phyloP scores from a whole-genome alignment of 805 yeast species.

The Cyberlindnera euphorbiiphila region DNA sequence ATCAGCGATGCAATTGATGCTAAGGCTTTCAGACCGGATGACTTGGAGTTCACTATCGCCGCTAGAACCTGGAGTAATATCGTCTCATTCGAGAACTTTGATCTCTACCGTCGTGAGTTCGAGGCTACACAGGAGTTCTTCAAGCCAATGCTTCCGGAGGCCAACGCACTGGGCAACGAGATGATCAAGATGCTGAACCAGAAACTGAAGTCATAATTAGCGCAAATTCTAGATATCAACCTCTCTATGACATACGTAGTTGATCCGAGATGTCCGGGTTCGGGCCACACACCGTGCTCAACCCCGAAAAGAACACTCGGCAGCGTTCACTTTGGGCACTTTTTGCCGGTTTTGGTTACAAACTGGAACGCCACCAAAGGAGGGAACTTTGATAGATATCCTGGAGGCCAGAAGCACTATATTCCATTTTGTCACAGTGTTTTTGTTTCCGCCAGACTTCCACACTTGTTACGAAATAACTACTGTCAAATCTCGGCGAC shows the following conservation, averaged over 20 bases:
- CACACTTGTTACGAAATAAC: too few relatives aligned
- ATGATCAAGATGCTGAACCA: constrained; percentile 66
- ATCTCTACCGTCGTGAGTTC: constrained; percentile 66
- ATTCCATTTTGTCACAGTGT: too few relatives aligned
- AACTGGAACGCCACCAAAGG: too few relatives aligned
- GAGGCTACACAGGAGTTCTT: constrained; percentile 82
- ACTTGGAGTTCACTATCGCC: constrained; percentile 86
- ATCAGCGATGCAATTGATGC: constrained; percentile 67
- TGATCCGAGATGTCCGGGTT: constrained; percentile 3
- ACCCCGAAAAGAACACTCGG: constrained; percentile 11
- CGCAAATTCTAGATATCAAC: not conserved
- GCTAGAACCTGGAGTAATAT: constrained; percentile 84
- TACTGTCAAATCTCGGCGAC: too few relatives aligned
- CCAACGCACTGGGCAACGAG: constrained; percentile 84
- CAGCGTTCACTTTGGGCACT: too few relatives aligned
- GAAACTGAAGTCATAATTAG: constrained; percentile 6
- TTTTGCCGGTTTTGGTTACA: too few relatives aligned
- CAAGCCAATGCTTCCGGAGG: constrained; percentile 82
- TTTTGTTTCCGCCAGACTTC: too few relatives aligned
- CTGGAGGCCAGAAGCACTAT: too few relatives aligned
- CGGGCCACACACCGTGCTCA: too few relatives aligned
- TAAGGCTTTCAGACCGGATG: constrained; percentile 76
- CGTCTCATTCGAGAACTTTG: constrained; percentile 70
- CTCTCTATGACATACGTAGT: too few relatives aligned
- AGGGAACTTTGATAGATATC: too few relatives aligned